Conservation (phyloP, 164 flowering plant genomes). For the Umbilicus rupestris region DNA sequence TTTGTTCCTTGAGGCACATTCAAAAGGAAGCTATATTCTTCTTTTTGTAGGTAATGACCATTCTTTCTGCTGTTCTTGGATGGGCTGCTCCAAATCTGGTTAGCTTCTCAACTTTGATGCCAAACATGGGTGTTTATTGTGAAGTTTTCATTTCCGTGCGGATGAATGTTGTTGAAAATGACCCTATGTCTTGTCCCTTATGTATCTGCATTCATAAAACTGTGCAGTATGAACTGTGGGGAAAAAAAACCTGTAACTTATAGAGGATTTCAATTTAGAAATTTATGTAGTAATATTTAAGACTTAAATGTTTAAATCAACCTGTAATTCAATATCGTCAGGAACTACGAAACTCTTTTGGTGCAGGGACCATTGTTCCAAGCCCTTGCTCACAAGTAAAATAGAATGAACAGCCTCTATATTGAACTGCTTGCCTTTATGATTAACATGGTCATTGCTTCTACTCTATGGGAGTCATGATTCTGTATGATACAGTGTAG, state of each 20-base stretch:
- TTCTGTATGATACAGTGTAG: background rate
- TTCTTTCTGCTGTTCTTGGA: conserved; percentile 78
- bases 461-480: background rate
- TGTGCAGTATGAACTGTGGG: too few species aligned
- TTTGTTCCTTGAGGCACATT: background rate
- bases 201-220: background rate
- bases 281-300: too few species aligned
- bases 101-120: conserved; percentile 13
- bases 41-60: conserved; percentile 71
- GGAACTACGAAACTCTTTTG: background rate
- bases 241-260: too few species aligned
- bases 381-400: too few species aligned
- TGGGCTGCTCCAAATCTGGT: conserved; percentile 99
- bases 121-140: background rate
- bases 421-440: background rate
- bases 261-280: too few species aligned
- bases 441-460: background rate
- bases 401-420: too few species aligned
- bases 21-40: background rate
- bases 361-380: background rate
- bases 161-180: too few species aligned
- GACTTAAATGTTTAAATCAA: too few species aligned
- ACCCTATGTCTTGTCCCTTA: background rate
- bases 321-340: too few species aligned
- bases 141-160: background rate